A percentile compares a stretch with the other conserved stretches of the same genome.
phyloP scores from a whole-genome alignment of 805 yeast species.

The Ogataea salicorniae region DNA sequence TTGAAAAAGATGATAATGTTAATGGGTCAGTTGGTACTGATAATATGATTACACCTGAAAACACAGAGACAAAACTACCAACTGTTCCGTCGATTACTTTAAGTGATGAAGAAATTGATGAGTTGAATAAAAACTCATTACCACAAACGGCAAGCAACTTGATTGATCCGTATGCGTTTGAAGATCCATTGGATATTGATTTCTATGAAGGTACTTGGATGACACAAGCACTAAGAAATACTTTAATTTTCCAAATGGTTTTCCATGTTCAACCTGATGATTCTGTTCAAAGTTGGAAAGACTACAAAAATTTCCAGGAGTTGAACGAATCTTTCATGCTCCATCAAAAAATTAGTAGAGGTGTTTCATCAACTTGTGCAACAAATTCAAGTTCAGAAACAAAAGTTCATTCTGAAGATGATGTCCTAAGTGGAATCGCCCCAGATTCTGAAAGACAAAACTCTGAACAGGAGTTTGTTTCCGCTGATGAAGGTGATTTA shows the following conservation, averaged over 20 bases:
- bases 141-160: conserved; percentile 37
- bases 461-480: neutral
- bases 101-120: conserved; percentile 37
- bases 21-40: conserved; percentile 9
- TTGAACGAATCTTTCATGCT: conserved; percentile 50
- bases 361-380: neutral
- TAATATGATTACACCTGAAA: conserved; percentile 7
- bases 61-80: conserved; percentile 30
- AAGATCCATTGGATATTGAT: conserved; percentile 77
- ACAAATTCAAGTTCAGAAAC: neutral
- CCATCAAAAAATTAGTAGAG: conserved; percentile 18
- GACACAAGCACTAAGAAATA: conserved; percentile 77
- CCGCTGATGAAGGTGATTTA: conserved; percentile 1
- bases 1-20: neutral
- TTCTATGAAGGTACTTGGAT: conserved; percentile 87
- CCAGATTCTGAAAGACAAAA: neutral
- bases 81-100: conserved; percentile 32
- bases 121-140: conserved; percentile 30
- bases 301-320: conserved; percentile 67
- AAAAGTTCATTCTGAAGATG: neutral
- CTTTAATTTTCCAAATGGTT: conserved; percentile 72
- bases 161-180: conserved; percentile 83
- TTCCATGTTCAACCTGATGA: conserved; percentile 97
- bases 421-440: neutral
- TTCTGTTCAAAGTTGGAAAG: conserved; percentile 83